Conservation (phyloP, 176 grass and related monocot species). For the Thinopyrum elongatum region DNA sequence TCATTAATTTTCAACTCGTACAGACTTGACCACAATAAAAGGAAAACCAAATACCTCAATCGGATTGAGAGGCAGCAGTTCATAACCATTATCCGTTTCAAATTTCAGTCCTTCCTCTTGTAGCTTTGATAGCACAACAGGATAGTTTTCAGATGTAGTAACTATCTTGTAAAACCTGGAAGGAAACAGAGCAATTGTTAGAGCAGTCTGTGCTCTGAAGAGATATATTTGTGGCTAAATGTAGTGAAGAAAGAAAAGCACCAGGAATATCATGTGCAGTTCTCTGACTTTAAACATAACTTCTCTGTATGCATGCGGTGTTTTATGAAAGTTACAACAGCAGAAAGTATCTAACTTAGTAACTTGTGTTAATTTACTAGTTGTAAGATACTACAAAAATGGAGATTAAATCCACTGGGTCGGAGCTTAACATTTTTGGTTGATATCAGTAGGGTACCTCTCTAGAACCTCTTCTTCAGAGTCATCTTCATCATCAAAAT, state of each 20-base stretch:
- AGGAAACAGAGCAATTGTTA: slow-evolving; percentile 10
- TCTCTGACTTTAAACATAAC: background rate
- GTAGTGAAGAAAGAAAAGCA: slow-evolving; percentile 21
- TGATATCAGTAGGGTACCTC: slow-evolving; percentile 42
- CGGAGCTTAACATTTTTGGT: background rate
- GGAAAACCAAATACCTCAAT: slow-evolving; percentile 61
- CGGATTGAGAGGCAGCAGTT: slow-evolving; percentile 73
- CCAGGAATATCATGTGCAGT: background rate
- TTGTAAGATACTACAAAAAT: background rate
- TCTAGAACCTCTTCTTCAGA: slow-evolving; percentile 61
- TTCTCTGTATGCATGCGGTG: background rate
- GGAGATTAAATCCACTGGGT: background rate
- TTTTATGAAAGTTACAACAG: background rate
- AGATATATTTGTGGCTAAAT: background rate
- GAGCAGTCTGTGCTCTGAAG: background rate
- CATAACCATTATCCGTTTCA: slow-evolving; percentile 85
- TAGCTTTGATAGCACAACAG: slow-evolving; percentile 70
- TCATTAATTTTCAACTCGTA: background rate
- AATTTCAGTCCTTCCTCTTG: slow-evolving; percentile 82
- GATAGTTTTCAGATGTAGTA: slow-evolving; percentile 87
- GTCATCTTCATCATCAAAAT: slow-evolving; percentile 48
- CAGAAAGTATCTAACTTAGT: background rate
- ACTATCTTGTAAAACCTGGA: slow-evolving; percentile 91
- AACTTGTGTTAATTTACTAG: background rate
- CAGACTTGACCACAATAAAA: background rate